Base-by-base conservation (phyloP, 2,329 filamentous ascomycete genomes). In the Paraphoma chrysanthemicola region DNA sequence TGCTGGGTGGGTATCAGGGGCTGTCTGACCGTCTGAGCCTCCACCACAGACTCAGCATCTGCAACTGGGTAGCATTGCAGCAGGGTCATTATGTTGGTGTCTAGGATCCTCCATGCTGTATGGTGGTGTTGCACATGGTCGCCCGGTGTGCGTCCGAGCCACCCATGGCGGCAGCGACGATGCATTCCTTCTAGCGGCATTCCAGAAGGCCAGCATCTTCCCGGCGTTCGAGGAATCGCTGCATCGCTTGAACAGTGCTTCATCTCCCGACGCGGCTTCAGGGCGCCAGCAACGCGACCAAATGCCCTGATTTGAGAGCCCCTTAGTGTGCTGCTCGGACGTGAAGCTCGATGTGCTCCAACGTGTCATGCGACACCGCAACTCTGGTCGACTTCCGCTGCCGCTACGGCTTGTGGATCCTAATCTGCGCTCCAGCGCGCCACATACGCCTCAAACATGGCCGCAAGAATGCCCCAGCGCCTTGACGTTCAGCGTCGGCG, bases 371-470 rank as follows among this genome's bases (percentile, higher is more conserved):
- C 54, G 48, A 44, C 53, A 47, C 47, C 41, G 39, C 47, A 8
- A 46, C 43, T 45, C 23, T 46, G 38, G 39, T 18, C 28, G 41
- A 50, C 43, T 33, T 38, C 23, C 48, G 48, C 45, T 53, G 45
- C 41, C 38, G 53, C 57, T 52, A 29, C 55, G 54, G 54, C 55
- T 60, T 59, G 60, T 64, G 63, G 62, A 66, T 62, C 62, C 56
- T 46, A 57, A 67, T 65, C 59, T 69, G 66, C 59, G 60, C 56
- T 62, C 56, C 63, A 62, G 60, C 64, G 68, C 71, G 70, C 71
- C 73, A 73, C 69, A 64, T 61, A 70, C 68, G 68, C 67, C 70
- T 67, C 62, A 58, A 67, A 60, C 63, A 60, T 64, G 65, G 65
- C 60, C 67, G 70, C 68, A 69, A 57, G 62, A 68, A 50, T 69